Base-by-base conservation (phyloP, 345 rosid genomes). In the Hibiscus trionum region DNA sequence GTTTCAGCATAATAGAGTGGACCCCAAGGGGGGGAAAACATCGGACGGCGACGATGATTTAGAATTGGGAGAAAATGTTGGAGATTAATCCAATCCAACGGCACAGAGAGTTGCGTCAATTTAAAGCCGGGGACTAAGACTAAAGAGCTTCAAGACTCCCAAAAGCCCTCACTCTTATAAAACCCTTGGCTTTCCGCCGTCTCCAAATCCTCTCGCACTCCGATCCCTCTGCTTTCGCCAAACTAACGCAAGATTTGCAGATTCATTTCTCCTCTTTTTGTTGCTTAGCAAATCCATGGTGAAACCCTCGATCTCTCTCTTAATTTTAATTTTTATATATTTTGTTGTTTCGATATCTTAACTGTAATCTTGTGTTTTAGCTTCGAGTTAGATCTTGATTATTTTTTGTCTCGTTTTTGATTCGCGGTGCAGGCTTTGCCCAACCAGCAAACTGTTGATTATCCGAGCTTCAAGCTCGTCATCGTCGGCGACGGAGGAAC, bases 401-500 rank as follows among this genome's bases (percentile, higher is more conserved):
- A 4, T 7, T 3, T 21, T 5, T 35, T 24, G 29, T 64, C 4
- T 47, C 52, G 4, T 47, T 50, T 1, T 56, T n/a, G 66, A 27
- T 2, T 63, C 44, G 21, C 21, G 19, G 7, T 72, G 63, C 63
- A 93, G 98, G 95, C 98, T 75, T 70, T 93, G 65, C 95, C 88
- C 3, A 88, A 86, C 64, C 95, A 82, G 77, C 87, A 77, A 72
- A 83, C 87, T 47, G 93, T 93, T 1, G 82, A 83, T 72, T 80
- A 90, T 70, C 96, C 96, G 60, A 84, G 83, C 83, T 94, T 92
- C 89, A 94, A 94, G 87, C 97, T 95, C 42, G 93, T 95, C 39
- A 84, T 95, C 70, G 99, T 95, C 7, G 99, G 99, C 17, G 97
- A 95, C 65, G 89, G 89, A 7, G 97, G 97, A 58, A 94, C 99